Base-by-base conservation (phyloP, 2,329 filamentous ascomycete genomes). In the Bipolaris cookei region DNA sequence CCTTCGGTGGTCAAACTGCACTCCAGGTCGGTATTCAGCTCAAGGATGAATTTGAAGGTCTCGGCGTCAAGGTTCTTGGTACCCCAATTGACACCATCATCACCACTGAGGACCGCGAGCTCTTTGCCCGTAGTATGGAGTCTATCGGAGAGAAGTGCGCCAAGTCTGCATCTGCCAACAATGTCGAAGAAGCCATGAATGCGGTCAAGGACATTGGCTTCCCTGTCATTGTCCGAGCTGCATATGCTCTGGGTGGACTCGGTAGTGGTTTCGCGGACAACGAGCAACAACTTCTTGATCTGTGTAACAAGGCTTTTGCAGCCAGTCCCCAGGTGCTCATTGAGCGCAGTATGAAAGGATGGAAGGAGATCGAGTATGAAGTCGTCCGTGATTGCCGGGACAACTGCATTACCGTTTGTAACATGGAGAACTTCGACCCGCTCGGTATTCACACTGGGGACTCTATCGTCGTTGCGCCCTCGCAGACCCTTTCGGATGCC, bases 371-470 rank as follows among this genome's bases (percentile, higher is more conserved):
- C 62, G 95, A 99, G 78, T 99, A 98, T 74, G 95, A 99, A 78
- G 95, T 98, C 61, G 95, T 99, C 38, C 90, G 95, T 71, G 95
- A 98, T 81, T 90, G 88, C 55, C 88, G 92, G 69, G 93, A 99
- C 81, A 98, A 98, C 84, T 99, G 95, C 77, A 98, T 99, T 76
- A 99, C 95, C 6, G 95, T 99, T 61, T 99, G 95, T 79, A 99
- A 99, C 82, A 98, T 99, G 95, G 95, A 99, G 82, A 99, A 99
- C 81, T 99, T 99, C 72, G 95, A 99, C 77, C 95, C 95, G 53
- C 88, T 99, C 1, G 95, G 95, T 70, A 98, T 98, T 62, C 95
- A 98, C 74, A 99, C 95, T 2, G 95, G 95, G 77, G 95, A 99
- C 76, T 98, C 94, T 11, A 97, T 99, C 65, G 95, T 99, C 50